These are phyloP conservation scores for Marchantia paleacea DNA, from an alignment of 225 moss, liverwort and hornwort genomes.

Conservation along the genomic window DNA sequence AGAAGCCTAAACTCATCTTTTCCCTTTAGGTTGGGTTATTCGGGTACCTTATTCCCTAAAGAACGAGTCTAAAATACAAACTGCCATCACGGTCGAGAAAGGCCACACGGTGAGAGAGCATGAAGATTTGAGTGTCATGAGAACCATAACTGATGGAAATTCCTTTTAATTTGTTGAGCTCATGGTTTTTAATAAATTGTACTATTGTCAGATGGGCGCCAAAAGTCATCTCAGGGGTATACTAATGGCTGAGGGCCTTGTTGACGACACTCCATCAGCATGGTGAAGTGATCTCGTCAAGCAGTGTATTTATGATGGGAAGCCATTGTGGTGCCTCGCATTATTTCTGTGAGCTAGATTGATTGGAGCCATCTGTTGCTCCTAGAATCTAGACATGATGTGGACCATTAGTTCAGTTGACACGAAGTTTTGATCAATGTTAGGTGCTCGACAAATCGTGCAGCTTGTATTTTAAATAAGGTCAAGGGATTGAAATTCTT, in stretches of 20 bases:
- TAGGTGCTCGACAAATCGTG: constrained; percentile 32
- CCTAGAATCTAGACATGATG: constrained; percentile 25
- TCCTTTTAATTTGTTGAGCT: neutral
- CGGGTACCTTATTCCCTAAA: too few relatives aligned
- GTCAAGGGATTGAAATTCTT: constrained; percentile 22
- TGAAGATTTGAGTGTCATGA: too few relatives aligned
- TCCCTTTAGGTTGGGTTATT: too few relatives aligned
- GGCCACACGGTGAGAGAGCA: too few relatives aligned
- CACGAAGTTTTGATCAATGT: constrained; percentile 33
- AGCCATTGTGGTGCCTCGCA: constrained; percentile 25
- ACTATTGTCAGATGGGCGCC: constrained; percentile 30
- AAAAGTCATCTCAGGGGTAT: constrained; percentile 15
- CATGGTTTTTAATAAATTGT: constrained; percentile 3
- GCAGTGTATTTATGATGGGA: constrained; percentile 17
- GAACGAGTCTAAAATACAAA: too few relatives aligned
- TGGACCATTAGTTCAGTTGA: constrained; percentile 34
- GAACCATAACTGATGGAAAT: too few relatives aligned
- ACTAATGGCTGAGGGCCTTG: constrained; percentile 13
- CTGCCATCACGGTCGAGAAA: neutral
- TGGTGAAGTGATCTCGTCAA: constrained; percentile 23
- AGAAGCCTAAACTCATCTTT: too few relatives aligned
- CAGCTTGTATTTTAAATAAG: constrained; percentile 44
- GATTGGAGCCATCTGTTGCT: constrained; percentile 17
- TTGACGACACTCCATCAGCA: constrained; percentile 19
- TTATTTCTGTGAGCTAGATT: constrained; percentile 24